Evolutionary conservation across 2,329 filamentous ascomycete species (phyloP), one percentile per base, ranked within the genome.

Genomic region (Drechslerella coelobrocha): DNA sequence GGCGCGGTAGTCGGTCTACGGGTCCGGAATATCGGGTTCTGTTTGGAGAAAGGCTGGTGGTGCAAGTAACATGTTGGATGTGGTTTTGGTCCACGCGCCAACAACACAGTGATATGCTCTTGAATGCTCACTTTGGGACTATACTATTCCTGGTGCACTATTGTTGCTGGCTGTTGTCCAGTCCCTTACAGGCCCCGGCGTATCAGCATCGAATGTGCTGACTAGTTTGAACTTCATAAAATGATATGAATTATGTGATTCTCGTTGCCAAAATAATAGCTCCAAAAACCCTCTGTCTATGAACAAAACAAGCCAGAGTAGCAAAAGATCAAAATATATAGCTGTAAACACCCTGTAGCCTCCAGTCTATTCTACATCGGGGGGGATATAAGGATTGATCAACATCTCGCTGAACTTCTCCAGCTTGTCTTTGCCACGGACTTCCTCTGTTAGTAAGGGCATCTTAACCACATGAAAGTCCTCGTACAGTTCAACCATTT

Each of bases 401-500:
- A 94, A 83, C 89, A 94, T 91, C 77, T 92, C 87, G 78, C 89
- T 92, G 79, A 94, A 97, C 80, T 86, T 91, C 81, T 95, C 92
- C 75, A 99, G 82, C 80, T 87, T 93, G 78, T 97, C 93, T 83
- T 95, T 96, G 47, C 94, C 94, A 76, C 94, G 84, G 8, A 99
- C 92, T 82, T 99, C 94, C 79, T 99, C 93, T 0, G 96, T 91
- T 68, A 99, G 81, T 77, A 99, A 81, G 37, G 94, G 94, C 92
- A 99, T 97, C 84, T 93, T 93, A 75, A 99, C 93, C 39, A 99
- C 92, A 78, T 99, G 96, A 82, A 99, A 99, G 80, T 99, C 94
- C 78, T 97, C 92, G 79, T 99, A 99, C 68, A 99, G 82, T 82
- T 99, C 94, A 81, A 96, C 92, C 77, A 97, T 97, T 83, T 99